A percentile compares a stretch with the other conserved stretches of the same genome.
phyloP scores from a whole-genome alignment of 164 flowering plant genomes.

The Vitis rotundifolia region DNA sequence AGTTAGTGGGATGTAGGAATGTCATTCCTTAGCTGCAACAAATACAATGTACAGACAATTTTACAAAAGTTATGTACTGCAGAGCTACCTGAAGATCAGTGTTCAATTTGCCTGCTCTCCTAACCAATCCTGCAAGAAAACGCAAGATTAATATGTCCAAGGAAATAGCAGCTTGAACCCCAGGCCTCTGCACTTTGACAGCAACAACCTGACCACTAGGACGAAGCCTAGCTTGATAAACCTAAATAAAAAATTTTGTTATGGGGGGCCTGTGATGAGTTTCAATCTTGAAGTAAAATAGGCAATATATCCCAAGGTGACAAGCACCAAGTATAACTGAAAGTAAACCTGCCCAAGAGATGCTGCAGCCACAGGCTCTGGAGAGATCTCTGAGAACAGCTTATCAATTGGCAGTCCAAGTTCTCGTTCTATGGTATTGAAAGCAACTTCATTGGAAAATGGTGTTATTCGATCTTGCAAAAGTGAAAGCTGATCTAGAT shows the following conservation, averaged over 20 bases:
- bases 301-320: neutral
- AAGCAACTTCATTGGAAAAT: conserved; percentile 81
- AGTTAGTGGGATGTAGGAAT: neutral
- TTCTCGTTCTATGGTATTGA: conserved; percentile 76
- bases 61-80: neutral
- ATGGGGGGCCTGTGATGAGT: neutral
- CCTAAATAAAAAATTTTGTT: conserved; percentile 33
- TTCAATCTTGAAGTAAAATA: neutral
- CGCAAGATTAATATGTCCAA: conserved; percentile 85
- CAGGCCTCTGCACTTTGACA: conserved; percentile 97
- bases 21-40: neutral
- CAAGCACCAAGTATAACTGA: conserved; percentile 5
- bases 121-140: conserved; percentile 62
- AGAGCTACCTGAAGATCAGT: conserved; percentile 87
- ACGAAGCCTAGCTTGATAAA: conserved; percentile 87
- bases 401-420: conserved; percentile 69
- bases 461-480: conserved; percentile 95
- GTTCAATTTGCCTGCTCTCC: conserved; percentile 68
- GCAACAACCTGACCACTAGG: conserved; percentile 76
- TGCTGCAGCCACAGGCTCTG: conserved; percentile 94
- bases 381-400: conserved; percentile 84
- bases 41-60: neutral
- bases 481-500: conserved; percentile 83
- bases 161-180: conserved; percentile 93
- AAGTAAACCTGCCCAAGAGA: conserved; percentile 90